Evolutionary conservation across 2,329 filamentous ascomycete species (phyloP).

Genomic region (Fusarium haematococcum): DNA sequence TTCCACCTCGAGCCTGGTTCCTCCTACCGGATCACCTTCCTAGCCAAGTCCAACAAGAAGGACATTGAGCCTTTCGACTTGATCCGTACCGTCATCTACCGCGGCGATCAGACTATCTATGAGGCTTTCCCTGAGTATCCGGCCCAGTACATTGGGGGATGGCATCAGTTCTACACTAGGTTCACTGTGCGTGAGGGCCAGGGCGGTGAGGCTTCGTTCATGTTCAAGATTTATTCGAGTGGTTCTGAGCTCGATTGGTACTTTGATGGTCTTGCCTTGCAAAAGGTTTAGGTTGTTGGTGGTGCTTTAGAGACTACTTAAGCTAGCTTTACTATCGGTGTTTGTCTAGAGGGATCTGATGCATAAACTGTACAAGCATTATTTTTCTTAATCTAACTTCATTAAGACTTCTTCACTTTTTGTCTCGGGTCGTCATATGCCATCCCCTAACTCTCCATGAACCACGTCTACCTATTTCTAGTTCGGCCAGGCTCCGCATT

Average conservation of each 20-base stretch:
- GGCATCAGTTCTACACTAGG: background rate
- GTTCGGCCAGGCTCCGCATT: background rate
- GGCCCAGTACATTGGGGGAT: background rate
- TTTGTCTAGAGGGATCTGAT: background rate
- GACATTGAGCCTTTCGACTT: background rate
- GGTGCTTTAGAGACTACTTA: background rate
- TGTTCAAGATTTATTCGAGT: background rate
- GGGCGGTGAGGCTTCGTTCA: background rate
- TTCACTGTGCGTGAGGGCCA: background rate
- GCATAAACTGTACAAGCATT: background rate
- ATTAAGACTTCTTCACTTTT: background rate
- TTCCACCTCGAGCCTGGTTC: background rate
- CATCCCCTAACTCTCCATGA: background rate
- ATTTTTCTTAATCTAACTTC: background rate
- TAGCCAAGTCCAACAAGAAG: conserved; percentile 1
- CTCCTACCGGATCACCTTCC: background rate
- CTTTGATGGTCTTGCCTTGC: background rate
- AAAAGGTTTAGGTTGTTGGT: background rate
- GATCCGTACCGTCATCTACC: background rate
- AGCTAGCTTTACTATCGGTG: background rate
- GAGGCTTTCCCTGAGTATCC: background rate
- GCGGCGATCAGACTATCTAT: background rate
- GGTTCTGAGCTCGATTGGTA: conserved; percentile 1
- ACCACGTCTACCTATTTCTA: background rate
- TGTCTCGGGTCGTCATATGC: background rate